Percentiles rank a stretch among this genome's conserved stretches.
These are phyloP conservation scores for Penicillium lagena DNA, from an alignment of 495 filamentous ascomycete species.

Conservation along the genomic window DNA sequence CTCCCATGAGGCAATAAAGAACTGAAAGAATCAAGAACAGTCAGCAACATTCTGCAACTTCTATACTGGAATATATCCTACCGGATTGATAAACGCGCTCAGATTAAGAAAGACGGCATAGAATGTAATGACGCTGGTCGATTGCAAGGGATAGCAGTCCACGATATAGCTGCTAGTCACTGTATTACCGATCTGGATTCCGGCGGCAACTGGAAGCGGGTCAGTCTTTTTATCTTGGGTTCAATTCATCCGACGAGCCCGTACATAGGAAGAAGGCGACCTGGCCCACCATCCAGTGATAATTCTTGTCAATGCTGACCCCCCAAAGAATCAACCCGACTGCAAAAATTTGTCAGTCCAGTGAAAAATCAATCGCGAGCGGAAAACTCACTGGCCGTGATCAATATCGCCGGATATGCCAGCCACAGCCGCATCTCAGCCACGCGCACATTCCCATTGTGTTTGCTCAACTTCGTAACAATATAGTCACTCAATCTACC, in stretches of 20 bases:
- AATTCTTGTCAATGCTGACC: conserved; percentile 46
- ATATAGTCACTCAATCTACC: conserved; percentile 49
- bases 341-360: conserved; percentile 3
- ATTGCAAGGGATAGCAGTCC: conserved; percentile 52
- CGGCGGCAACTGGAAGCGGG: conserved; percentile 40
- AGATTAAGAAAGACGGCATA: conserved; percentile 57
- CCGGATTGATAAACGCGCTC: conserved; percentile 40
- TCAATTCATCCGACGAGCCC: neutral
- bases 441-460: conserved; percentile 37
- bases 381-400: conserved; percentile 36
- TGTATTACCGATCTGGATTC: conserved; percentile 58
- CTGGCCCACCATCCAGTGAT: conserved; percentile 58
- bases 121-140: conserved; percentile 54
- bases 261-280: conserved; percentile 49
- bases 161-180: conserved; percentile 50
- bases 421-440: conserved; percentile 58
- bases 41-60: neutral
- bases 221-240: neutral
- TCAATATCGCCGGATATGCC: conserved; percentile 46
- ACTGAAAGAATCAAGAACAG: conserved; percentile 20
- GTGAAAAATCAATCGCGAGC: neutral
- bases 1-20: conserved; percentile 53
- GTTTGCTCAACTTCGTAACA: conserved; percentile 38
- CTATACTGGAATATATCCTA: conserved; percentile 11
- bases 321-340: conserved; percentile 49